Percentiles rank a stretch among this genome's conserved stretches.
phyloP scores from a whole-genome alignment of 169 alveolate species.

The Plasmodium coatneyi region DNA sequence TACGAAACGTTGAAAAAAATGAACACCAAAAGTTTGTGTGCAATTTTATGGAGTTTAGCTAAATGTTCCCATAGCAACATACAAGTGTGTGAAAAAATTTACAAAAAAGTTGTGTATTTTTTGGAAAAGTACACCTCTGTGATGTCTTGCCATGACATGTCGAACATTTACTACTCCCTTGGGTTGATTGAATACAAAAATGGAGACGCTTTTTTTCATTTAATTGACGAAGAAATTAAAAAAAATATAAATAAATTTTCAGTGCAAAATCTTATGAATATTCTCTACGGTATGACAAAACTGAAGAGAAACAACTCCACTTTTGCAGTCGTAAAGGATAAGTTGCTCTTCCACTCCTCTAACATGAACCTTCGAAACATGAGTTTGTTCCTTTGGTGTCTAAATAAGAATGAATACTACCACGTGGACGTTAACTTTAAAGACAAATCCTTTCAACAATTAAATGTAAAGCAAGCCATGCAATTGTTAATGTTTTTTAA shows the following conservation, averaged over 20 bases:
- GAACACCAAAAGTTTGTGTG: conserved; percentile 73
- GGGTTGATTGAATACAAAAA: conserved; percentile 23
- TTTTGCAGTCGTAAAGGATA: conserved; percentile 40
- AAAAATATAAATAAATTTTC: conserved; percentile 59
- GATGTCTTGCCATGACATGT: conserved; percentile 49
- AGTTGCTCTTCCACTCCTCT: conserved; percentile 47
- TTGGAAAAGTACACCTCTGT: conserved; percentile 26
- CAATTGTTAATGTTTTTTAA: conserved; percentile 52
- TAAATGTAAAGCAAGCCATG: conserved; percentile 73
- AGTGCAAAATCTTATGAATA: conserved; percentile 54
- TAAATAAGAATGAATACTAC: conserved; percentile 41
- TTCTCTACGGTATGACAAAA: conserved; percentile 63
- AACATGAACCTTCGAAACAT: conserved; percentile 54
- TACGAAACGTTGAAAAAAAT: conserved; percentile 46
- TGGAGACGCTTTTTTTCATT: conserved; percentile 24
- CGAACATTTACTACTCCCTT: conserved; percentile 51
- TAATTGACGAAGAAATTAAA: conserved; percentile 45
- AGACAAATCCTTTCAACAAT: conserved; percentile 27
- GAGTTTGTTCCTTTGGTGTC: conserved; percentile 68
- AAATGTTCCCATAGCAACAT: conserved; percentile 26
- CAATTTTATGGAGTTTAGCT: conserved; percentile 67
- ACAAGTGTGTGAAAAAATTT: conserved; percentile 8
- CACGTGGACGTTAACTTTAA: conserved; percentile 37
- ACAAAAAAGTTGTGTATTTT: conserved; percentile 44
- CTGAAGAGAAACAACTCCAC: conserved; percentile 39